Base-by-base conservation (phyloP, 1,284 basidiomycete species). In the Puccinia polysora region DNA sequence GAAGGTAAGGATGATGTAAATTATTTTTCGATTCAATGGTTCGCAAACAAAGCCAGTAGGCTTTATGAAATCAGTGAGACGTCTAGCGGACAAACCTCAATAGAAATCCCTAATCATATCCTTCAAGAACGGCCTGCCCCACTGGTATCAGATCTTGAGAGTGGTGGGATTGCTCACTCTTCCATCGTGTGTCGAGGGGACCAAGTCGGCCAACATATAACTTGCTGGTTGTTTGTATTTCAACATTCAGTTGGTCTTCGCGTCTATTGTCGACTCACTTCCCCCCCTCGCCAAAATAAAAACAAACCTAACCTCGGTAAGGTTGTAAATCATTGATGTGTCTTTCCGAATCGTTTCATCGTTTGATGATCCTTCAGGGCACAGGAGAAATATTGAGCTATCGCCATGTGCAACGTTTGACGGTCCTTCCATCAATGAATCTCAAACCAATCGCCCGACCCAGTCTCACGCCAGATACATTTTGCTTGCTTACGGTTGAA, bases 401-500 rank as follows among this genome's bases (percentile, higher is more conserved):
- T 2, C 83, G 84, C 45, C 81, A 87, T 14, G 82, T 82, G n/a
- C 83, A 84, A 62, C 77, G 80, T 45, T 87, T 86, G 76, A 83
- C 86, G 74, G 86, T 89, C 25, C 80, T 81, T 32, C 83, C 85
- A 18, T 80, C 86, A 4, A 78, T 90, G 20, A 81, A 84, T 32
- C 77, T 85, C 28, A 82, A 82, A 1, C 82, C 83, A 1, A 81
- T 78, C 2, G 83, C 84, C 23, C 80, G 80, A 43, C 86, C 87
- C 2, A 85, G 83, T 55, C 81, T 80, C 28, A 81, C 82, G 6
- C 74, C 77, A n/a, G 83, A 85, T 18, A 76, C 83, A 73, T 76
- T 83, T 34, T 89, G 86, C 77, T 75, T 82, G 4, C 67, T 89
- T n/a, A 82, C 84, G 65, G 75, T 90, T 7, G 85, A 86, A 74